These are phyloP conservation scores for Perkinsus chesapeaki DNA, from an alignment of 169 alveolate genomes.

Conservation along the genomic window DNA sequence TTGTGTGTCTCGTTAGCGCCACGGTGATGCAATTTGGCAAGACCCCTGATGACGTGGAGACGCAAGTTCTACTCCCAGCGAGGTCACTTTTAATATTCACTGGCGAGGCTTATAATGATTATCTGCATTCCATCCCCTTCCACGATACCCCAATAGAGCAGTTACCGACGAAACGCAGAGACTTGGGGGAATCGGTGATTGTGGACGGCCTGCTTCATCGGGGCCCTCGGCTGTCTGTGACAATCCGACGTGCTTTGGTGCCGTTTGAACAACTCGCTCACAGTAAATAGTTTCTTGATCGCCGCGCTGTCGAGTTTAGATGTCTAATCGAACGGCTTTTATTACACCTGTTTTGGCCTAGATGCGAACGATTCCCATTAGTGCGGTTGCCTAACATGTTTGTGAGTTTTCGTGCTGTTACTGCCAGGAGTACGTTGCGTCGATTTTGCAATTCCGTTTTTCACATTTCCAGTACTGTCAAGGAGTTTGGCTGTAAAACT, in stretches of 20 bases:
- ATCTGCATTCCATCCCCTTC: neutral
- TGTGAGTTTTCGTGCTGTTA: too few species aligned
- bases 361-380: too few species aligned
- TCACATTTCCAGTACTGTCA: too few species aligned
- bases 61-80: neutral
- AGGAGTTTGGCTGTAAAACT: too few species aligned
- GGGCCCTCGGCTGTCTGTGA: neutral
- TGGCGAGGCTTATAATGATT: neutral
- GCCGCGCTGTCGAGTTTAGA: neutral
- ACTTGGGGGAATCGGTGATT: neutral
- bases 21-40: neutral
- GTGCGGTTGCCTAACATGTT: too few species aligned
- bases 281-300: neutral
- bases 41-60: neutral
- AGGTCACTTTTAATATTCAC: neutral
- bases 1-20: neutral
- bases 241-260: neutral
- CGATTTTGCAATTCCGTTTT: too few species aligned
- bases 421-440: too few species aligned
- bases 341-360: too few species aligned
- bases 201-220: neutral
- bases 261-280: neutral
- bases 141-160: neutral
- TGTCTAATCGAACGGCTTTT: too few species aligned
- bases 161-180: neutral